These are phyloP conservation scores for Cyclotella atomus DNA, from an alignment of 108 stramenopile genomes.

Conservation along the genomic window DNA sequence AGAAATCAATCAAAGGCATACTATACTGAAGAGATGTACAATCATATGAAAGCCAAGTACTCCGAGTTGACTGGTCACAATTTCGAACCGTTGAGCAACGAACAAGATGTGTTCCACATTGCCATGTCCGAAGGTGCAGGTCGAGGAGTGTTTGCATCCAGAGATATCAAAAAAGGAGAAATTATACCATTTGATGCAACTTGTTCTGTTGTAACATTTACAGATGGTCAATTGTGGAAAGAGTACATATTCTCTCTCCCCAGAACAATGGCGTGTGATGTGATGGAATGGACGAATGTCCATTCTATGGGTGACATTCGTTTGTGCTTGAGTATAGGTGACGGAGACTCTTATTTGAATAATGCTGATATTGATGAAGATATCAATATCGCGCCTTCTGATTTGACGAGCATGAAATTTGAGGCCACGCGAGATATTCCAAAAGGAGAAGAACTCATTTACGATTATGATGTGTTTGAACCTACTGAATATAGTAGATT, in stretches of 20 bases:
- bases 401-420: constrained; percentile 2
- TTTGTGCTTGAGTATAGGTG: constrained; percentile 5
- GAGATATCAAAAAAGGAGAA: constrained; percentile 3
- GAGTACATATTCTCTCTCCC: neutral
- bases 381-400: constrained; percentile 1
- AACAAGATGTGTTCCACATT: neutral
- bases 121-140: neutral
- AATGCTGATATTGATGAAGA: constrained; percentile 6
- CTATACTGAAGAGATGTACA: neutral
- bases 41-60: neutral
- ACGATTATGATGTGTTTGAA: constrained; percentile 15
- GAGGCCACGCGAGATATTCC: neutral
- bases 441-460: constrained; percentile 7
- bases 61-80: neutral
- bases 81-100: neutral
- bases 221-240: neutral
- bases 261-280: neutral
- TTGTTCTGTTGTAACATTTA: neutral
- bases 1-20: neutral
- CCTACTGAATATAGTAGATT: constrained; percentile 4
- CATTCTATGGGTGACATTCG: neutral
- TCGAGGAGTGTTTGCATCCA: neutral
- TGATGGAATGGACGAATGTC: constrained; percentile 3
- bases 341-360: constrained; percentile 4
- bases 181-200: neutral